Percentiles rank a stretch among this genome's conserved stretches.
Conservation (phyloP, 2,329 filamentous ascomycete genomes). For the Penicillium verrucosum region DNA sequence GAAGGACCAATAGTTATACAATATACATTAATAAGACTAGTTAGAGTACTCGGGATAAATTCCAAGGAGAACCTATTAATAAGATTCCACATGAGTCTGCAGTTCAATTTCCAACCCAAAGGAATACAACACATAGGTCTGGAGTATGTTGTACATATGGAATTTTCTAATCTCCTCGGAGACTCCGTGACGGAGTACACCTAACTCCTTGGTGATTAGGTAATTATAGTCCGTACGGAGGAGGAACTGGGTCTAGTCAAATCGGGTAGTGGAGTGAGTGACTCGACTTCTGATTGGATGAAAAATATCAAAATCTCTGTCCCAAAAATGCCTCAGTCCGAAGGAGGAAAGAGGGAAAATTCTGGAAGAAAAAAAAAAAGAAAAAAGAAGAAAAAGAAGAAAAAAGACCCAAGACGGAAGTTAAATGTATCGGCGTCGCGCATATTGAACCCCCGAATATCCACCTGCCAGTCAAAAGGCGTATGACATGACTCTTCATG, state of each 20-base stretch:
- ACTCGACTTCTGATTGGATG: not conserved
- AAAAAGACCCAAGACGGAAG: not conserved
- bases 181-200: not conserved
- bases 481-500: not conserved
- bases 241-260: not conserved
- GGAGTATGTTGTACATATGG: not conserved
- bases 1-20: not conserved
- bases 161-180: not conserved
- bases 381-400: not conserved
- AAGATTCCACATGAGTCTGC: not conserved
- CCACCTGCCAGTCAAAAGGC: not conserved
- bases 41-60: not conserved
- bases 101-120: not conserved
- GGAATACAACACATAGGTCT: not conserved
- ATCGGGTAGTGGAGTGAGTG: not conserved
- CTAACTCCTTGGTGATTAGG: too few species aligned
- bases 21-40: not conserved
- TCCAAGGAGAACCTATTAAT: not conserved
- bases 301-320: not conserved
- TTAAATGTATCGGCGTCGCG: not conserved
- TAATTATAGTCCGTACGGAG: not conserved
- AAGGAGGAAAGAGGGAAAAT: slow-evolving; percentile 1
- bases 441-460: not conserved
- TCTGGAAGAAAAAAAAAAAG: not conserved
- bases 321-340: slow-evolving; percentile 1